phyloP scores from a whole-genome alignment of 257 asterid species.

The Nemophila menziesii region DNA sequence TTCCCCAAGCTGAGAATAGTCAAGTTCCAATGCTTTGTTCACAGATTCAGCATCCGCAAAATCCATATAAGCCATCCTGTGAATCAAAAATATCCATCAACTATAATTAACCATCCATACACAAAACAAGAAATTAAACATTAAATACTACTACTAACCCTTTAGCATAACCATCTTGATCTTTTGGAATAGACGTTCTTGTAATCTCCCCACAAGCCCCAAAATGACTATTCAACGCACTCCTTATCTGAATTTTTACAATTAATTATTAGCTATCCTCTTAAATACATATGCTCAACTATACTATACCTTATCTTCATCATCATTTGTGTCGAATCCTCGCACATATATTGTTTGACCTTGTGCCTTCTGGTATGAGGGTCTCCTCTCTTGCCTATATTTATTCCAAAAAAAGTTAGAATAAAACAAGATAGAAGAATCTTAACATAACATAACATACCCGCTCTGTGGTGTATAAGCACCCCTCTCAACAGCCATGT shows the following conservation, averaged over 20 bases:
- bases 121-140: no score
- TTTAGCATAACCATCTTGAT: slow-evolving; percentile 43
- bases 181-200: slow-evolving; percentile 47
- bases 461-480: slow-evolving; percentile 40
- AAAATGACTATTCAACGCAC: slow-evolving; percentile 51
- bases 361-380: slow-evolving; percentile 42
- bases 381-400: slow-evolving; percentile 27
- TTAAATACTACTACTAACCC: slow-evolving; percentile 33
- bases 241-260: slow-evolving; percentile 43
- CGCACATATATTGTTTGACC: slow-evolving; percentile 48
- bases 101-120: not conserved
- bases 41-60: slow-evolving; percentile 32
- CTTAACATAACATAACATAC: no score
- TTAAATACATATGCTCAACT: not conserved
- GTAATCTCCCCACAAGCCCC: slow-evolving; percentile 64
- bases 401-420: not conserved
- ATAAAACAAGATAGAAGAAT: no score
- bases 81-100: not conserved
- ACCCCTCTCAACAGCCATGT: slow-evolving; percentile 54
- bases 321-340: slow-evolving; percentile 41
- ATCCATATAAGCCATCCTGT: slow-evolving; percentile 62
- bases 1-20: slow-evolving; percentile 37
- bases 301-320: slow-evolving; percentile 43
- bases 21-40: slow-evolving; percentile 44
- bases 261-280: not conserved